Base-by-base conservation (phyloP, 2,329 filamentous ascomycete species). In the Elsinoe ampelina region DNA sequence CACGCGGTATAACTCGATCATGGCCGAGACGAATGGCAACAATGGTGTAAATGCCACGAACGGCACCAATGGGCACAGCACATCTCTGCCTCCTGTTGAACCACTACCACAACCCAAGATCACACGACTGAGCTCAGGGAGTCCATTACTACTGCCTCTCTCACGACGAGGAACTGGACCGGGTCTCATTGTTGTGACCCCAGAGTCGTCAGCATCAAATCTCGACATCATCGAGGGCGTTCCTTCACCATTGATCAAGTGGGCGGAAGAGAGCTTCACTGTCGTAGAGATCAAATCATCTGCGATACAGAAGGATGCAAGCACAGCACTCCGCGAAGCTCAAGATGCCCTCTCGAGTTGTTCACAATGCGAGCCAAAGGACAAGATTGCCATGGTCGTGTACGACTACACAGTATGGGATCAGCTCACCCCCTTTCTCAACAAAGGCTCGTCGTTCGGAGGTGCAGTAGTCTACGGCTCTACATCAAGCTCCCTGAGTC, bases 201-300 rank as follows among this genome's bases (percentile, higher is more conserved):
- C 76, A 5, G 61, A 68, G 45, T 65, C 65, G 38, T 63, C 68
- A 42, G 61, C 45, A 51, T 51, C 63, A 64, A 60, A 62, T 63
- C 12, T 55, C 63, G 39, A 68, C 65, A 34, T 72, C 72, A 26
- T 67, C 68, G 48, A 71, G 70, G 43, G 65, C 75, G 76, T 78
- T 55, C 83, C 84, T 0, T 73, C 77, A 7, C 80, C 81, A 0
- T 63, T 80, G 12, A 65, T 80, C 59, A 88, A 87, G 68, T 87
- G 85, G 85, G 84, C 83, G 0, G 84, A 88, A 65, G 85, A 88
- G 66, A 82, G 84, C 0, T 87, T 80, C 61, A 73, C 79, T 0
- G 82, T 87, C 2, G 80, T 73, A 0, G 77, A 85, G 65, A 65
- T 86, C 0, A 64, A 70, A 1, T 63, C 71, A 1, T 48, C 61